Conservation (phyloP, 2,329 filamentous ascomycete genomes). For the Exophiala spinifera region DNA sequence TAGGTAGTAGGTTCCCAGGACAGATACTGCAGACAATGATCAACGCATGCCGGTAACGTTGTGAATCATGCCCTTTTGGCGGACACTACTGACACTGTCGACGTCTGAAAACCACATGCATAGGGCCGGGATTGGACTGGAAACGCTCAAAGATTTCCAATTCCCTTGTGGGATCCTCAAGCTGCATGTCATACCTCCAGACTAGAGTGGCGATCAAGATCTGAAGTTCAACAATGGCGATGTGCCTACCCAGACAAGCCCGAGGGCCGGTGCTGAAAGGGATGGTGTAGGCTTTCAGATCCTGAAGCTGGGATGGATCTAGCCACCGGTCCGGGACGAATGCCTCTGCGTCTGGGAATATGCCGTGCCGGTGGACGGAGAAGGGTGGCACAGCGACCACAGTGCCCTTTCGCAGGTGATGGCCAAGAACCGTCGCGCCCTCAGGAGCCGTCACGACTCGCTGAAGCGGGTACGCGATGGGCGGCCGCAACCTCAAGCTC, state of each 20-base stretch:
- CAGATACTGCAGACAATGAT: no score
- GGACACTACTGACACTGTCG: no score
- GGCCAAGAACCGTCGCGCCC: neutral
- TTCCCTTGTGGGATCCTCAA: neutral
- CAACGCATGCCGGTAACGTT: no score
- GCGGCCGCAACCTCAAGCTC: conserved; percentile 10
- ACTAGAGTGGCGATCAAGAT: conserved; percentile 1
- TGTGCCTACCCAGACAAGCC: conserved; percentile 1
- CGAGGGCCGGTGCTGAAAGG: neutral
- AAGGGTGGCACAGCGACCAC: neutral
- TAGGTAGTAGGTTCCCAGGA: no score
- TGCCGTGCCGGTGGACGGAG: neutral
- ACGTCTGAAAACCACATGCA: no score
- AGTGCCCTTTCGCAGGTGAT: neutral
- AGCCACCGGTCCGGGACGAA: conserved; percentile 1
- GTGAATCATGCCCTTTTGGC: no score
- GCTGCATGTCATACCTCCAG: neutral
- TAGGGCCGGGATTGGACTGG: neutral
- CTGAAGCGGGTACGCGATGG: neutral
- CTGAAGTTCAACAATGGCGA: neutral
- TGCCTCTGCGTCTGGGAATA: neutral
- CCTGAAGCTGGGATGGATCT: neutral
- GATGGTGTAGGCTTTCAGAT: neutral
- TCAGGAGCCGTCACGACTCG: neutral
- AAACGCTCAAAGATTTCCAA: neutral